phyloP scores from a whole-genome alignment of 2,329 filamentous ascomycete genomes.

The Penicillium sp. region DNA sequence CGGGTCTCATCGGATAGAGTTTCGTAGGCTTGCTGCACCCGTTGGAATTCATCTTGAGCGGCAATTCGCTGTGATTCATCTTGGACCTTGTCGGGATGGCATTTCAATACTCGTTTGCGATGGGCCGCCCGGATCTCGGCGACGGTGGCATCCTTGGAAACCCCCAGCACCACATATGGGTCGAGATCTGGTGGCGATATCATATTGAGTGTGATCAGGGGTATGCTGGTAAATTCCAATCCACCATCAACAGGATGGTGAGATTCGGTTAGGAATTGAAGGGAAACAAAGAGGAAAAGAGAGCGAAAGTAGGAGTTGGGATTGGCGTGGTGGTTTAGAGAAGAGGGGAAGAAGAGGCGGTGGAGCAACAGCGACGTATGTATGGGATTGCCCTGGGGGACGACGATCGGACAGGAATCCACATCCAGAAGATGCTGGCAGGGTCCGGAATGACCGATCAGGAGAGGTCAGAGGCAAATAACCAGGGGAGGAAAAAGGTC shows the following conservation, averaged over 20 bases:
- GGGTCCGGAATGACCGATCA: constrained; percentile 5
- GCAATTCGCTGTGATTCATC: constrained; percentile 73
- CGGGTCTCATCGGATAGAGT: constrained; percentile 77
- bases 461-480: constrained; percentile 9
- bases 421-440: constrained; percentile 29
- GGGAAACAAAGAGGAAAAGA: constrained; percentile 11
- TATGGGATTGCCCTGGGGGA: constrained; percentile 14
- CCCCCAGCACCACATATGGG: constrained; percentile 77
- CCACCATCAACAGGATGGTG: constrained; percentile 13
- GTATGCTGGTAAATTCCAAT: not conserved
- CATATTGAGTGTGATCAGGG: constrained; percentile 25
- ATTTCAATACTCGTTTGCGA: constrained; percentile 83
- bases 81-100: constrained; percentile 89
- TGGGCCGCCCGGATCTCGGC: constrained; percentile 77
- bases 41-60: constrained; percentile 87
- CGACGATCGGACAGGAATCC: constrained; percentile 19
- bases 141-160: constrained; percentile 71
- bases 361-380: constrained; percentile 22
- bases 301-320: constrained; percentile 1
- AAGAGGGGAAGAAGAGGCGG: constrained; percentile 27
- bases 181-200: constrained; percentile 56
- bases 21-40: constrained; percentile 91
- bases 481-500: not conserved
- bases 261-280: constrained; percentile 24
- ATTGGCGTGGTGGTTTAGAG: constrained; percentile 3